Evolutionary conservation across 2,329 filamentous ascomycete species (phyloP), one percentile per base, ranked within the genome.

Genomic region (Pseudogymnoascus sp.): DNA sequence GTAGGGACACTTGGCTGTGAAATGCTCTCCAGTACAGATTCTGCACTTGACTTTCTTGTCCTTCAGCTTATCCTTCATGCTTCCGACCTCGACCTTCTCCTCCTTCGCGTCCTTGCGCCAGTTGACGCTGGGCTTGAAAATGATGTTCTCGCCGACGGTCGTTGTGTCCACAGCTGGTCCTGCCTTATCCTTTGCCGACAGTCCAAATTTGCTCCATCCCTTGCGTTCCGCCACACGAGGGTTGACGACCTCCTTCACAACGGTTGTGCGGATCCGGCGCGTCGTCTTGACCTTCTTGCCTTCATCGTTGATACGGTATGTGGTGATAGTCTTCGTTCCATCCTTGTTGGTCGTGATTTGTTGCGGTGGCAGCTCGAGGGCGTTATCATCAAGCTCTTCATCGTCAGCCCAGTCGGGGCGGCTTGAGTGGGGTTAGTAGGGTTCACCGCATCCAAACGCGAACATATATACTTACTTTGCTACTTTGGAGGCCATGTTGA

Each of bases 21-120:
- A 99, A 86, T 99, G 95, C 83, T 99, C 95, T 75, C 93, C 95
- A 76, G 88, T 90, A 82, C 95, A 99, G 76, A 99, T 97, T 84
- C 95, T 90, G 80, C 95, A 99, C 85, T 97, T 97, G 83, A 99
- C 96, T 82, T 97, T 96, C 86, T 97, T 96, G 82, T 97, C 93
- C 86, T 95, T 96, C 74, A 97, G 84, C 81, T 90, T 89, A 75
- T 88, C 85, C 80, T 90, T 90, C 80, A 89, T 84, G 72, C 82
- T 83, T 78, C 89, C 86, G 72, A 89, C 87, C 77, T 90, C 89
- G 73, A 84, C 85, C 79, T 86, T 84, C 79, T 93, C 90, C 75
- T 89, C 89, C 79, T 91, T 90, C 75, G 89, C 88, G 69, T 90
- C 90, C 74, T 90, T 87, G 82, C 93, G 93, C 93, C 92, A 99